A percentile compares a stretch with the other conserved stretches of the same genome.
Conservation (phyloP, 1,284 basidiomycete genomes). For the Pisolithus thermaeus region DNA sequence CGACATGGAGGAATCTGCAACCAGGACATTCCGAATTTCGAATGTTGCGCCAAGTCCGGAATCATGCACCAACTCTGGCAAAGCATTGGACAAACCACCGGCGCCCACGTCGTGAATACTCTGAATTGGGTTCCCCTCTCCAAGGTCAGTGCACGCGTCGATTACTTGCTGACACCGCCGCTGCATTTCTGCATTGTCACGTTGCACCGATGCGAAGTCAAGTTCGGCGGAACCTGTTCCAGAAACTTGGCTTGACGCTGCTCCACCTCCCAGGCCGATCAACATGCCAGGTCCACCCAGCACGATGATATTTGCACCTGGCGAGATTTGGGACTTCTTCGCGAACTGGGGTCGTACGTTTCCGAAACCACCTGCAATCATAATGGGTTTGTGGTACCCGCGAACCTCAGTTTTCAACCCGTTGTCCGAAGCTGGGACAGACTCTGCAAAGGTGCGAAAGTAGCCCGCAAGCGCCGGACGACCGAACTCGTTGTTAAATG, state of each 20-base stretch:
- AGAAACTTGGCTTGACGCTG: constrained; percentile 89
- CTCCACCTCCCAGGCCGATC: constrained; percentile 95
- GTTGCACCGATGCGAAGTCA: constrained; percentile 96
- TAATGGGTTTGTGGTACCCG: constrained; percentile 99
- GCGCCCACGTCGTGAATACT: constrained; percentile 99
- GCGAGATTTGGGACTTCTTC: constrained; percentile 66
- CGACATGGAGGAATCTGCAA: constrained; percentile 92
- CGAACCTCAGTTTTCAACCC: constrained; percentile 54
- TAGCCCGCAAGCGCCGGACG: constrained; percentile 83
- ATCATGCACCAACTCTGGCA: constrained; percentile 97
- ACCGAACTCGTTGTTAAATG: constrained; percentile 99
- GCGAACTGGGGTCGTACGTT: constrained; percentile 84
- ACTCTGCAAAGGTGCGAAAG: constrained; percentile 86
- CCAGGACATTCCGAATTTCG: constrained; percentile 90
- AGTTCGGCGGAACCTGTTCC: constrained; percentile 86
- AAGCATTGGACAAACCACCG: constrained; percentile 93
- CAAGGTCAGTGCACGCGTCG: constrained; percentile 76
- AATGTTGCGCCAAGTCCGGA: constrained; percentile 85
- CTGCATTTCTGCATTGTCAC: constrained; percentile 99
- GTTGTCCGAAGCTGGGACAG: constrained; percentile 44
- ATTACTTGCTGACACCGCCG: constrained; percentile 96
- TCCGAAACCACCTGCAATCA: constrained; percentile 97
- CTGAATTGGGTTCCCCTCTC: constrained; percentile 77
- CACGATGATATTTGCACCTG: constrained; percentile 86
- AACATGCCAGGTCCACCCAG: constrained; percentile 97